Percentiles rank a stretch among this genome's conserved stretches.
Evolutionary conservation across 257 asterid genomes (phyloP).

Genomic region (Paraleonurus japonicus): DNA sequence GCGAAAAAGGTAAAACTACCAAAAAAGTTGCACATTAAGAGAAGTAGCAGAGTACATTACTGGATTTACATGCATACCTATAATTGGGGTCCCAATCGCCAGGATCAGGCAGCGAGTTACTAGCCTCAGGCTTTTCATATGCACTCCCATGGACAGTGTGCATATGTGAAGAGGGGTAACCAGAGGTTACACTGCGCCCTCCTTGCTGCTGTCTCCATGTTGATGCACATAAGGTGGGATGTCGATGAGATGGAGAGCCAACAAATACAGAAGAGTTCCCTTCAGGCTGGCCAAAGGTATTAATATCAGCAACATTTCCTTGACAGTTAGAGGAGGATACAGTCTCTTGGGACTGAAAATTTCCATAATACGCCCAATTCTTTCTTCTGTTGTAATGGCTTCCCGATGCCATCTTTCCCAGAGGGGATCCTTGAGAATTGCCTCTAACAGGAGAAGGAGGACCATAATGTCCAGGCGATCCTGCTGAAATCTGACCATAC

Average conservation of each 20-base stretch:
- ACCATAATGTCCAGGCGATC: slow-evolving; percentile 95
- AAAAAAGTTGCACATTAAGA: not conserved
- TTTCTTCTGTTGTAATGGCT: slow-evolving; percentile 81
- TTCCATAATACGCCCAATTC: slow-evolving; percentile 63
- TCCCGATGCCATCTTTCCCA: slow-evolving; percentile 78
- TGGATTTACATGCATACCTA: slow-evolving; percentile 46
- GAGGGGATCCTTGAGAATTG: slow-evolving; percentile 81
- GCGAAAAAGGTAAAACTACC: slow-evolving; percentile 2
- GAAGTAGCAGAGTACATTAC: not conserved
- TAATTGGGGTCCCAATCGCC: slow-evolving; percentile 99
- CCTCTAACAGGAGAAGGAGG: slow-evolving; percentile 95
- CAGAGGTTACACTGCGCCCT: slow-evolving; percentile 49
- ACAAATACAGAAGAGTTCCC: slow-evolving; percentile 50
- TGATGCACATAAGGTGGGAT: slow-evolving; percentile 45
- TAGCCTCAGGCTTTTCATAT: slow-evolving; percentile 61
- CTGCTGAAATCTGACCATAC: slow-evolving; percentile 63
- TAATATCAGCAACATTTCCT: slow-evolving; percentile 57
- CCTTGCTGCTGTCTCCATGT: slow-evolving; percentile 73
- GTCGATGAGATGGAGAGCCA: slow-evolving; percentile 63
- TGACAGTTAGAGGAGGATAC: slow-evolving; percentile 56
- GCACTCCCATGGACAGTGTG: slow-evolving; percentile 55
- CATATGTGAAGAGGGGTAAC: slow-evolving; percentile 54
- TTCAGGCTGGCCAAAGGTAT: slow-evolving; percentile 51
- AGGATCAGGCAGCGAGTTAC: slow-evolving; percentile 88
- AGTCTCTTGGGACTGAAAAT: slow-evolving; percentile 63